Evolutionary conservation across 768 basidiomycete species (phyloP), one percentile per base, ranked within the genome.

Genomic region (Auriscalpium orientale): DNA sequence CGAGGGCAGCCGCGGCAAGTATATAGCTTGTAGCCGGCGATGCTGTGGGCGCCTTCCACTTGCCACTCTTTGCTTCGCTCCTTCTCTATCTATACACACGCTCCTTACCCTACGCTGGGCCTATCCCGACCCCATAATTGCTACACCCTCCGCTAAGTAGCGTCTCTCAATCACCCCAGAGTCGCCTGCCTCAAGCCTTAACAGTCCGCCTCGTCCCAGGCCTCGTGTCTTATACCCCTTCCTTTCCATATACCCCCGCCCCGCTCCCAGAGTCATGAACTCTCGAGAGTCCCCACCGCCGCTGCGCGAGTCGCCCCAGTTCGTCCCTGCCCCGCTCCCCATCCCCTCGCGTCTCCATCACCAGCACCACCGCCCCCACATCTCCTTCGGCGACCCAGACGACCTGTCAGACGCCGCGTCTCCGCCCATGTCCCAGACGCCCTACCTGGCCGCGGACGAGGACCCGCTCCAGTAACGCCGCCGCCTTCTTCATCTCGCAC

Each of bases 351-450:
- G 58, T 28, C 38, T 40, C 8, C 34, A 35, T 21, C 54, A 51
- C 45, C 56, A 49, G n/a, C 46, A 45, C 46, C 54, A 55, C 22
- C 43, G 47, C 33, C 36, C 46, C 40, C 53, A 47, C 49, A 54
- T 37, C 16, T 59, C 58, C 21, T 52, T 58, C 28, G 37, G 40
- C 38, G 55, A 54, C 46, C 49, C 57, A 3, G 53, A 55, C 8
- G 54, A 53, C 36, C 48, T 40, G 21, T 54, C 46, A 2, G 55
- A 53, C 4, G 35, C 18, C 22, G 51, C 47, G 15, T 37, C 50
- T 15, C 33, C 53, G 33, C 12, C 43, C 48, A 59, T 61, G 58
- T 56, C 58, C 22, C 60, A 56, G 22, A 49, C 55, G 48, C 58
- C 58, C 18, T 52, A 57, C 43, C 51, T 53, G 50, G 49, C 45